phyloP scores from a whole-genome alignment of 768 basidiomycete genomes.

The Tulasnella sp. region DNA sequence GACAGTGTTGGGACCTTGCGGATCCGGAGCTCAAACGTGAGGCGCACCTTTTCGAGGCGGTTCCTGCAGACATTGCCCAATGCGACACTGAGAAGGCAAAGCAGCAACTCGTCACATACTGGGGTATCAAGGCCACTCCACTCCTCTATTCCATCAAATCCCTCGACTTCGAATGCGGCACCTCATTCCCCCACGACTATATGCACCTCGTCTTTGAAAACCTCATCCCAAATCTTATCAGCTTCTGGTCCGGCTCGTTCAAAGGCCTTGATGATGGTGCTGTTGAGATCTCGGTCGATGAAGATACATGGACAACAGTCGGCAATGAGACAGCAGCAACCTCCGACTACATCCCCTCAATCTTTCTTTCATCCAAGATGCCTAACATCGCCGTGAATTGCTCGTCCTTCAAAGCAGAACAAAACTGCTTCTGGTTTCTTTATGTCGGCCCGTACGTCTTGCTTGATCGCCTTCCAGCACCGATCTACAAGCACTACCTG shows the following conservation, averaged over 20 bases:
- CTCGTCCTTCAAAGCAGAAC: conserved; percentile 19
- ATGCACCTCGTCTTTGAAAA: conserved; percentile 41
- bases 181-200: conserved; percentile 37
- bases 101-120: conserved; percentile 23
- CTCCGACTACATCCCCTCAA: conserved; percentile 30
- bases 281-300: conserved; percentile 22
- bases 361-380: conserved; percentile 23
- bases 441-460: conserved; percentile 21
- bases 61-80: conserved; percentile 22
- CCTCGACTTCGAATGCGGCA: conserved; percentile 30
- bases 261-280: conserved; percentile 28
- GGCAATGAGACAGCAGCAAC: conserved; percentile 27
- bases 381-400: conserved; percentile 6
- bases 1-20: conserved; percentile 21
- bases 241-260: conserved; percentile 32
- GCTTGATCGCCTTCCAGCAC: background rate
- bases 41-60: conserved; percentile 25
- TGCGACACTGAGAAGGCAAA: conserved; percentile 21
- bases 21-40: conserved; percentile 30
- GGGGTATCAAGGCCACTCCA: conserved; percentile 29
- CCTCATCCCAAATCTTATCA: conserved; percentile 31
- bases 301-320: conserved; percentile 33
- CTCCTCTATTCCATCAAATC: conserved; percentile 24
- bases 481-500: conserved; percentile 10
- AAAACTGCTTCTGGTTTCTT: conserved; percentile 22